Base-by-base conservation (phyloP, 2,329 filamentous ascomycete species). In the Rhynchosporium graminicola region DNA sequence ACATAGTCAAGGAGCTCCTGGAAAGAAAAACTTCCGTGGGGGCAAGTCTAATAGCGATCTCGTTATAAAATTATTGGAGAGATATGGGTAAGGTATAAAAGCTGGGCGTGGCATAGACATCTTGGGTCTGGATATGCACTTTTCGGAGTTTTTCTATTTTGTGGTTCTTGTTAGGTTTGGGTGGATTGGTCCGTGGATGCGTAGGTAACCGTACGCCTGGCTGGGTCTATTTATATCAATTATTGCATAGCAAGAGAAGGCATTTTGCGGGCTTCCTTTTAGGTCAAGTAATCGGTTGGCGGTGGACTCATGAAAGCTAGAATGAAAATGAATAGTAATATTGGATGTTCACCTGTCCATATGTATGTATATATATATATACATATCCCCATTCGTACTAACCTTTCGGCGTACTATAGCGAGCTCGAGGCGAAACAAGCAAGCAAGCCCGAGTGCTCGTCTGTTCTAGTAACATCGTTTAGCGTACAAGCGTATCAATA, bases 101-200 rank as follows among this genome's bases (percentile, higher is more conserved):
- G 31, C 31, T 52, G n/a, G 31, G 48, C 31, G 36, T 38, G 36
- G 31, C 7, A 52, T 52, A 20, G 12, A 12, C 15, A 38, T 52
- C 4, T 52, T 31, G 13, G 46, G 26, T 31, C 31, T 4, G 31
- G 48, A 26, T 9, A 38, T 20, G 48, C 3, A 52, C 42, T 2
- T 15, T 4, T 31, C 5, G 10, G 42, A 42, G 3, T 29, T 51
- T 47, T 36, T 60, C 50, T 50, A 60, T 60, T 55, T 48, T 40
- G 42, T 54, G 59, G 59, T 46, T 43, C 6, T 13, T 12, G 20
- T 42, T 20, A 20, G 51, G 29, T 52, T 45, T 40, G 48, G 33
- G 7, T 26, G 48, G 58, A 12, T 13, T 33, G 47, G 47, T 36
- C 4, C 13, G 4, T 52, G 13, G 46, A 2, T 48, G 26, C 10